phyloP scores from a whole-genome alignment of 2,329 filamentous ascomycete species.

The Diplodia seriata region DNA sequence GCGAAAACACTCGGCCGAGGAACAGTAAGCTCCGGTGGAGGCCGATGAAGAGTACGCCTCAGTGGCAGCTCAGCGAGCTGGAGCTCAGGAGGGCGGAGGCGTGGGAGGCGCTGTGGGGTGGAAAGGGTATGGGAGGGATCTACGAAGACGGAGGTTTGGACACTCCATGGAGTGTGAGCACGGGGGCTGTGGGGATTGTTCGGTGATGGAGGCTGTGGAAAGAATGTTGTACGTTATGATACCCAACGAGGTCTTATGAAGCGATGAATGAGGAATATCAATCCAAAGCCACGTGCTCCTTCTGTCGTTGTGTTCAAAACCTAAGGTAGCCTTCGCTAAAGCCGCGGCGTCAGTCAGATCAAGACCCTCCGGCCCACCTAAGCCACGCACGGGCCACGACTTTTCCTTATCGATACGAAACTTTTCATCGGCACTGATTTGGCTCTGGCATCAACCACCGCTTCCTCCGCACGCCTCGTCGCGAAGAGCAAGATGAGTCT shows the following conservation, averaged over 20 bases:
- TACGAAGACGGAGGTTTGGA: slow-evolving; percentile 14
- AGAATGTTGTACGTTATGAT: slow-evolving; percentile 6
- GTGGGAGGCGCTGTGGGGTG: slow-evolving; percentile 30
- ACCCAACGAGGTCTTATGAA: slow-evolving; percentile 23
- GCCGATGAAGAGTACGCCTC: slow-evolving; percentile 32
- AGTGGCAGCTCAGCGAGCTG: slow-evolving; percentile 33
- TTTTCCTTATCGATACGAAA: slow-evolving; percentile 24
- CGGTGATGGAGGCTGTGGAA: background rate
- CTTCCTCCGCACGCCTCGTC: slow-evolving; percentile 25
- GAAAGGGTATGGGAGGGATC: slow-evolving; percentile 6
- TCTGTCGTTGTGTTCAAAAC: too few species aligned
- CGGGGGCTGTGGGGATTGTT: slow-evolving; percentile 22
- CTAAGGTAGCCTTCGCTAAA: background rate
- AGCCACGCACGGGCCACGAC: background rate
- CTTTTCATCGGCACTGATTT: slow-evolving; percentile 12
- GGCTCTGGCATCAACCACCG: background rate
- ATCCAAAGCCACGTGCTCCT: background rate
- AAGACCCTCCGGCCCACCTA: background rate
- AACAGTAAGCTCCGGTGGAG: slow-evolving; percentile 28
- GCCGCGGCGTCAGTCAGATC: background rate
- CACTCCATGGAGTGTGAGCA: slow-evolving; percentile 25
- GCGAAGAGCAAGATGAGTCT: slow-evolving; percentile 60
- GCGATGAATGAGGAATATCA: slow-evolving; percentile 7
- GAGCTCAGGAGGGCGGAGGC: slow-evolving; percentile 26
- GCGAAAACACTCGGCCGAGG: background rate